These are phyloP conservation scores for Croton laevigatus DNA, from an alignment of 441 rosid species.

Conservation along the genomic window DNA sequence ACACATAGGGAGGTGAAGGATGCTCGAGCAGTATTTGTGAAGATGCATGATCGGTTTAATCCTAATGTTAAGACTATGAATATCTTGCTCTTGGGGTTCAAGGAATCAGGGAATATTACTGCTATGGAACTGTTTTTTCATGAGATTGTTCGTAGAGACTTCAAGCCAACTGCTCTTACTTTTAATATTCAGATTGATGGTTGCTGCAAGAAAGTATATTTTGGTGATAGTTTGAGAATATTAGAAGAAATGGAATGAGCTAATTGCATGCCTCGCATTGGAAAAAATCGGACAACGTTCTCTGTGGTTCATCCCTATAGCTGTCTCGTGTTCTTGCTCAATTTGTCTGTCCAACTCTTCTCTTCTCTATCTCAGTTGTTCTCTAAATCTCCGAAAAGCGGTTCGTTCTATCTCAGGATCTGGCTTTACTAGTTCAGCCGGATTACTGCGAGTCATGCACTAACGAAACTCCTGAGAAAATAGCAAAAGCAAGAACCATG, in stretches of 20 bases:
- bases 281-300: no score
- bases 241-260: slow-evolving; percentile 63
- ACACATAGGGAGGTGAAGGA: slow-evolving; percentile 71
- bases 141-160: slow-evolving; percentile 71
- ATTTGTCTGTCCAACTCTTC: no score
- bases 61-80: slow-evolving; percentile 76
- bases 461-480: no score
- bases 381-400: no score
- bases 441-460: no score
- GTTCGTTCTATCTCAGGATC: no score
- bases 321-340: no score
- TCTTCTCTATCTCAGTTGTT: no score
- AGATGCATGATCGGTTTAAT: slow-evolving; percentile 47
- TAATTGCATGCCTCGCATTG: slow-evolving; percentile 35
- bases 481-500: no score
- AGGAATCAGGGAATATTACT: slow-evolving; percentile 67
- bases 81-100: slow-evolving; percentile 75
- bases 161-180: slow-evolving; percentile 50
- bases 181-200: slow-evolving; percentile 71
- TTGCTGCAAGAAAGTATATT: slow-evolving; percentile 65
- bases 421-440: no score
- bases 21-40: slow-evolving; percentile 61
- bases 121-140: slow-evolving; percentile 78
- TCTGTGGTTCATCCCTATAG: no score
- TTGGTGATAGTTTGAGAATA: slow-evolving; percentile 68